Percentiles rank a stretch among this genome's conserved stretches.
These are phyloP conservation scores for Calonectria honghensis DNA, from an alignment of 2,329 filamentous ascomycete species.

Conservation along the genomic window DNA sequence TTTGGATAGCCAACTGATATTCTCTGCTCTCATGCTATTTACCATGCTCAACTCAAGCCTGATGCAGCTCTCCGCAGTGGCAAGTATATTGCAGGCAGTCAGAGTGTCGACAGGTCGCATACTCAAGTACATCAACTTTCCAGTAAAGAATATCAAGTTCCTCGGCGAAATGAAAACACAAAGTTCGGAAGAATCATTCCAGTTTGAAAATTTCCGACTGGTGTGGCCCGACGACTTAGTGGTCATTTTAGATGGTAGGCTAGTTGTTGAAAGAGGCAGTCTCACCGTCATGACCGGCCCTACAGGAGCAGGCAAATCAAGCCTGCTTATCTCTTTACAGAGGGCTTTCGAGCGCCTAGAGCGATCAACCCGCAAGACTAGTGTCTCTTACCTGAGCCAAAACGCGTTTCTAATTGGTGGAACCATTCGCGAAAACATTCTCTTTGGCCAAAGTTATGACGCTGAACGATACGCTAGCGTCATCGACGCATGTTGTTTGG, in stretches of 20 bases:
- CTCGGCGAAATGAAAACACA: not conserved
- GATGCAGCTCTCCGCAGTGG: not conserved
- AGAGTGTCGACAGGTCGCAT: not conserved
- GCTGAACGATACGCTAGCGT: not conserved
- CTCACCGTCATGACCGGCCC: not conserved
- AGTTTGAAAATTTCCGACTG: not conserved
- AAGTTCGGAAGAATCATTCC: not conserved
- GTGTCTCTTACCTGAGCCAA: not conserved
- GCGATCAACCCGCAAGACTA: not conserved
- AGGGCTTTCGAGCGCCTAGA: not conserved
- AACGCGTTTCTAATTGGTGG: not conserved
- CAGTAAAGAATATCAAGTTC: not conserved
- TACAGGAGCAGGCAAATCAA: not conserved
- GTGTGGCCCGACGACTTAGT: not conserved
- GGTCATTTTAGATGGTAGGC: not conserved
- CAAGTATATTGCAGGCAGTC: not conserved
- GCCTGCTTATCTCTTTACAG: not conserved
- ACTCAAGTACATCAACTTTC: not conserved
- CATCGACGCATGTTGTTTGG: not conserved
- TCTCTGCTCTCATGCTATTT: not conserved
- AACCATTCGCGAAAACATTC: conserved; percentile 1
- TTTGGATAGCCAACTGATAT: not conserved
- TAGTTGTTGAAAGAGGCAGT: not conserved
- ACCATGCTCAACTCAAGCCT: not conserved
- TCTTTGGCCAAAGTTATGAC: not conserved